phyloP scores from a whole-genome alignment of 2,329 filamentous ascomycete genomes.

The Aspergillus carbonarius region DNA sequence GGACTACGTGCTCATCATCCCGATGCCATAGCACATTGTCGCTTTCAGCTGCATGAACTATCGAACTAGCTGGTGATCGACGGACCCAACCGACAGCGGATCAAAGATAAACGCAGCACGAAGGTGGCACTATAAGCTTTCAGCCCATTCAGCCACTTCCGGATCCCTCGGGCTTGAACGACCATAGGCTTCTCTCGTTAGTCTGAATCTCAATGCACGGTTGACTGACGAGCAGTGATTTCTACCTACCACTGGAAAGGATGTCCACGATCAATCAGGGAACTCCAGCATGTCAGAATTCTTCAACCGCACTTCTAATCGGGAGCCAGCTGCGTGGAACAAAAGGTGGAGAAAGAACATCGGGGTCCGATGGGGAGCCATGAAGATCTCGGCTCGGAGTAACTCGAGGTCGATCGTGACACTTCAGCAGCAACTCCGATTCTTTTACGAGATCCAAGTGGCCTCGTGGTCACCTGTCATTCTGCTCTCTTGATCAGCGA shows the following conservation, averaged over 20 bases:
- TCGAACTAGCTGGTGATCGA: background rate
- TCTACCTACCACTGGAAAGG: background rate
- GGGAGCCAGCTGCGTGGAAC: background rate
- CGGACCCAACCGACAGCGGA: background rate
- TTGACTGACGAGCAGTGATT: background rate
- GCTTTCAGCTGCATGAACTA: background rate
- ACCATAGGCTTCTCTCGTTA: too few species aligned
- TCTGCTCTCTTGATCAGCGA: background rate
- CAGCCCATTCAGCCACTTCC: background rate
- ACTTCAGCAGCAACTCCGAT: background rate
- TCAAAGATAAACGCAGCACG: background rate
- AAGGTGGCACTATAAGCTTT: background rate
- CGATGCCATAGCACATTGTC: background rate
- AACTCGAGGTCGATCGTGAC: background rate
- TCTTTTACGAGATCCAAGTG: background rate
- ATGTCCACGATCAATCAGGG: background rate
- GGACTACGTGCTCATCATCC: background rate
- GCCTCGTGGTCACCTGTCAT: background rate
- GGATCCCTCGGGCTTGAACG: background rate
- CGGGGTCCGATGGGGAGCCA: background rate
- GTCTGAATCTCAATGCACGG: too few species aligned
- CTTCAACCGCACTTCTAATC: too few species aligned
- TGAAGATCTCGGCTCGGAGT: constrained; percentile 4
- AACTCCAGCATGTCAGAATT: too few species aligned
- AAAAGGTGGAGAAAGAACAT: background rate